phyloP scores from a whole-genome alignment of 306 rosid species.

The Vicia villosa region DNA sequence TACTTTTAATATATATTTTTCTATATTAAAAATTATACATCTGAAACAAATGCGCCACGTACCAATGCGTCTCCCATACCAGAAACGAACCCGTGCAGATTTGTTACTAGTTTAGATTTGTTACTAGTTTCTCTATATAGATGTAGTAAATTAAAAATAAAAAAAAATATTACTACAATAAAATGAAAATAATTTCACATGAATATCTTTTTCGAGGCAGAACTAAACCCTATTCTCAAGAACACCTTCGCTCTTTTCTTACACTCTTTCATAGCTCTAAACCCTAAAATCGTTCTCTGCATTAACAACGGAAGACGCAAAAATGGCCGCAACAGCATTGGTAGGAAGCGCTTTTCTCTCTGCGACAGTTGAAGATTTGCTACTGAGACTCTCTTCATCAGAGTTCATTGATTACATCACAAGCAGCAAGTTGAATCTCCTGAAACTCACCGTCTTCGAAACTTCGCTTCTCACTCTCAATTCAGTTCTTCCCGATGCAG shows the following conservation, averaged over 20 bases:
- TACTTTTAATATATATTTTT: too few relatives aligned
- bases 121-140: too few relatives aligned
- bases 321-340: slow-evolving; percentile 6
- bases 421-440: not conserved
- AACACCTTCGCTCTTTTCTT: not conserved
- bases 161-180: too few relatives aligned
- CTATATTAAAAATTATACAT: too few relatives aligned
- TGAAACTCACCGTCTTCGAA: not conserved
- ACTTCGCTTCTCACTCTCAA: not conserved
- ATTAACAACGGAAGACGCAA: not conserved
- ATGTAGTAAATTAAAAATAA: too few relatives aligned
- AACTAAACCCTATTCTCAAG: too few relatives aligned
- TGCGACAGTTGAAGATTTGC: not conserved
- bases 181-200: too few relatives aligned
- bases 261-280: not conserved
- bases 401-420: slow-evolving; percentile 7
- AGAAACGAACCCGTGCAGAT: too few relatives aligned
- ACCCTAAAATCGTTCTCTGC: not conserved
- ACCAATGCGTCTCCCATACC: too few relatives aligned
- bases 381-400: not conserved
- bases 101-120: too few relatives aligned
- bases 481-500: slow-evolving; percentile 13
- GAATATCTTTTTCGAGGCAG: too few relatives aligned
- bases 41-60: too few relatives aligned
- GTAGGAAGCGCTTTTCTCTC: slow-evolving; percentile 8